These are phyloP conservation scores for Tulasnella sp. DNA, from an alignment of 768 basidiomycete species.

Conservation along the genomic window DNA sequence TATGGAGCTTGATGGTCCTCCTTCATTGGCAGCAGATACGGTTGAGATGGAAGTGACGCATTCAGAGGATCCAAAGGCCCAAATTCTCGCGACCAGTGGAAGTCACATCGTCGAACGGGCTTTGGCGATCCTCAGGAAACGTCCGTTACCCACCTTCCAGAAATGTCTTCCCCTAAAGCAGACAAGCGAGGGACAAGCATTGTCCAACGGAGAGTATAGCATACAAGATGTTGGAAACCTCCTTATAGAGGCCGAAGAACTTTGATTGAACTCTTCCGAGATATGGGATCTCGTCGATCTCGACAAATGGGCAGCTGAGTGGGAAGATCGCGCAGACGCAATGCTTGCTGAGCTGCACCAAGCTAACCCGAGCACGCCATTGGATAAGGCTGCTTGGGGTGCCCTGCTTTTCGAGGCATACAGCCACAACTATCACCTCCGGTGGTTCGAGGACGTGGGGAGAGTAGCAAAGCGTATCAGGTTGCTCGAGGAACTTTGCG, in stretches of 20 bases:
- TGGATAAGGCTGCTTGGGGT: conserved; percentile 66
- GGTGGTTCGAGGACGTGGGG: conserved; percentile 77
- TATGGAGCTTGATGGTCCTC: no score
- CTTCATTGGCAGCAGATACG: no score
- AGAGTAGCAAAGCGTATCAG: conserved; percentile 77
- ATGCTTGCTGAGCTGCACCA: conserved; percentile 32
- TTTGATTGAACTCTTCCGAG: conserved; percentile 84
- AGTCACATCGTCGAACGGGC: no score
- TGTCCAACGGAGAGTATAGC: conserved; percentile 62
- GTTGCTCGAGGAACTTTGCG: conserved; percentile 70
- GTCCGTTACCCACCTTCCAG: no score
- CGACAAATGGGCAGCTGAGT: conserved; percentile 33
- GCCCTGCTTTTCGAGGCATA: conserved; percentile 64
- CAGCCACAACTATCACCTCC: conserved; percentile 74
- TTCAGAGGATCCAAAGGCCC: no score
- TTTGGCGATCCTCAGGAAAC: no score
- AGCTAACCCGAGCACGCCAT: conserved; percentile 46
- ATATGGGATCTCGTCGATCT: conserved; percentile 32
- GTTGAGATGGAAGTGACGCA: no score
- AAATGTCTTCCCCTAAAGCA: no score
- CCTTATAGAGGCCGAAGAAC: conserved; percentile 63
- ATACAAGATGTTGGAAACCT: conserved; percentile 67
- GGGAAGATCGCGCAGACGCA: conserved; percentile 34
- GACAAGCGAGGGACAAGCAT: no score
- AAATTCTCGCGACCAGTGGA: no score